Percentiles rank a stretch among this genome's conserved stretches.
Evolutionary conservation across 345 rosid genomes (phyloP).

Genomic region (Draba incana): DNA sequence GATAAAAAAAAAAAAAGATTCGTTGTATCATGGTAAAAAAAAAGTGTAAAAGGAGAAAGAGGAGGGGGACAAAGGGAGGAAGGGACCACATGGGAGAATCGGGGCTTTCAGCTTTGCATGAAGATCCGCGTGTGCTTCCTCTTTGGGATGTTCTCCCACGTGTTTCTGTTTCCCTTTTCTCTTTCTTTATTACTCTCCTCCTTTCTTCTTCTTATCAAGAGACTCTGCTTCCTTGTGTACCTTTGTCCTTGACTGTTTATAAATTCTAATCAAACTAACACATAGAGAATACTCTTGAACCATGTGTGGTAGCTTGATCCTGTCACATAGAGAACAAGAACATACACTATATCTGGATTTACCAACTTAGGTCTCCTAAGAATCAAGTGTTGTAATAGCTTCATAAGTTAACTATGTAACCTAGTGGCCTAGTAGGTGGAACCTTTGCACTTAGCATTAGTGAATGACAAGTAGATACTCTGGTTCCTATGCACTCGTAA

Average conservation of each 20-base stretch:
- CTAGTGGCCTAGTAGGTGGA: no score
- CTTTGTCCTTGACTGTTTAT: no score
- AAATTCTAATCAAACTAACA: no score
- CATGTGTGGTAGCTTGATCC: no score
- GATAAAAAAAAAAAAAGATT: no score
- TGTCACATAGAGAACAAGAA: constrained; percentile 8
- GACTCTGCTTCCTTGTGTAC: no score
- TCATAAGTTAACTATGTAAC: no score
- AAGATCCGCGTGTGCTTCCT: constrained; percentile 51
- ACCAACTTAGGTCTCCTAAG: no score
- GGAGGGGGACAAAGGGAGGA: constrained; percentile 31
- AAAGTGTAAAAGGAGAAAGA: constrained; percentile 11
- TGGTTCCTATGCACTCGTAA: background rate
- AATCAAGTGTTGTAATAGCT: background rate
- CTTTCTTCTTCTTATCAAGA: background rate
- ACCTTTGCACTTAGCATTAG: background rate
- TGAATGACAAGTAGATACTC: background rate
- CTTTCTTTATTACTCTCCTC: no score
- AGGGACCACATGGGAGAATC: constrained; percentile 45
- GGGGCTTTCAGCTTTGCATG: constrained; percentile 44
- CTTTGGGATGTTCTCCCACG: constrained; percentile 45
- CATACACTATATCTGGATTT: background rate
- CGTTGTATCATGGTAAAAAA: background rate
- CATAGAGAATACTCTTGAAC: background rate
- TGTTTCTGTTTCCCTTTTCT: constrained; percentile 32